Base-by-base conservation (phyloP, 306 rosid species). In the Sechiopsis laciniata region DNA sequence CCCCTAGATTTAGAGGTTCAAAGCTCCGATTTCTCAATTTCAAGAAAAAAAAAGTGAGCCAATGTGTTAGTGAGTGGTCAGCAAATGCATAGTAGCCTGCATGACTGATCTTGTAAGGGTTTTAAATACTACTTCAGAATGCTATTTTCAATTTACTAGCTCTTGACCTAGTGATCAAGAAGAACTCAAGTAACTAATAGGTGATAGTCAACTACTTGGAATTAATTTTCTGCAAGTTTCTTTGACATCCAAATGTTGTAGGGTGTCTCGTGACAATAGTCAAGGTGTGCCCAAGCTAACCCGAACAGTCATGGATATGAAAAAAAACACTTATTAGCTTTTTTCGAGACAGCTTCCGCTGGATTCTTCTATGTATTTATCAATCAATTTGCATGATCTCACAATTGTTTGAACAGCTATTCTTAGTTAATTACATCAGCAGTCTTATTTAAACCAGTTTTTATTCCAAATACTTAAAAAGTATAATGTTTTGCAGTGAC, bases 401-500 rank as follows among this genome's bases (percentile, higher is more conserved):
- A 21, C 55, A 45, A 74, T 75, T 52, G 17, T 55, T 68, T 4
- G 45, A 24, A 26, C 45, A 14, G 59, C 74, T 69, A 7, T 50
- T 69, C 21, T 32, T 24, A 45, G 35, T 68, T 68, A 21, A 21
- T 48, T 68, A 68, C 42, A 7, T 20, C 17, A 20, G 55, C 1
- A 62, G 51, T 69, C 58, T 24, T 69, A 48, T 20, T 0, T 11
- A 8, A 17, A 4, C 54, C 48, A 24, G 24, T 42, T 42, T 65
- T 13, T 9, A 21, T 52, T 52, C 42, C 42, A 26, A 71, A 71
- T 71, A 71, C 55, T 22, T 37, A 37, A n/a, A 17, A 6, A 55
- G 11, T 53, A 22, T 24, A 16, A 37, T 60, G 21, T 81, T 29
- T 78, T 87, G 92, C 92, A 94, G 98, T 77, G 14, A 80, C 92